These are phyloP conservation scores for Ophiosphaerella herpotricha DNA, from an alignment of 2,329 filamentous ascomycete genomes.

Conservation along the genomic window DNA sequence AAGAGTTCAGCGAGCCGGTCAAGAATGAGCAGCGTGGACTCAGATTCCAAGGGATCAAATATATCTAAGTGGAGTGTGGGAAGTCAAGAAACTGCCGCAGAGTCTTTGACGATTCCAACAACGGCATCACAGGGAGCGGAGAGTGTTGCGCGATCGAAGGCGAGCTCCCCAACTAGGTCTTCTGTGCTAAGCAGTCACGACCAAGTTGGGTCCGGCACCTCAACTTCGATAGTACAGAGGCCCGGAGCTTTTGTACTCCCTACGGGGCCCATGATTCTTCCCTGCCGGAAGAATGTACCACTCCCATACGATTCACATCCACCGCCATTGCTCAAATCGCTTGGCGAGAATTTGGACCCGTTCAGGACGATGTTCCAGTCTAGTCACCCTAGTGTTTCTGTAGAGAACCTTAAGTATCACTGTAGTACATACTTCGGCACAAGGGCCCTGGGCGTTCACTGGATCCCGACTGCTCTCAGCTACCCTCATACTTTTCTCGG, in stretches of 20 bases:
- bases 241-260: conserved; percentile 20
- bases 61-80: conserved; percentile 18
- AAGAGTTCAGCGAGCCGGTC: conserved; percentile 7
- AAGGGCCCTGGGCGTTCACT: conserved; percentile 35
- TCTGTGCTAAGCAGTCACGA: conserved; percentile 2
- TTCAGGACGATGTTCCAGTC: conserved; percentile 44
- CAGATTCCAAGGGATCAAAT: conserved; percentile 5
- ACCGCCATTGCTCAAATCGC: conserved; percentile 27
- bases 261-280: conserved; percentile 27
- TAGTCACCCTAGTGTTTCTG: conserved; percentile 31
- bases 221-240: conserved; percentile 10
- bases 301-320: conserved; percentile 26
- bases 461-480: conserved; percentile 42
- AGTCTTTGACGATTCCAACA: conserved; percentile 3
- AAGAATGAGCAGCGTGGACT: conserved; percentile 23
- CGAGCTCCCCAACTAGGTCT: conserved; percentile 9
- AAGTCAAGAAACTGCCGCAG: conserved; percentile 14
- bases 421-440: conserved; percentile 43
- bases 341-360: conserved; percentile 40
- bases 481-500: conserved; percentile 44
- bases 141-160: conserved; percentile 2
- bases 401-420: conserved; percentile 41
- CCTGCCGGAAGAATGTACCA: conserved; percentile 9
- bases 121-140: conserved; percentile 3
- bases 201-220: conserved; percentile 4